phyloP scores from a whole-genome alignment of 1,139 yeast species.

The Arxiozyma bovina region DNA sequence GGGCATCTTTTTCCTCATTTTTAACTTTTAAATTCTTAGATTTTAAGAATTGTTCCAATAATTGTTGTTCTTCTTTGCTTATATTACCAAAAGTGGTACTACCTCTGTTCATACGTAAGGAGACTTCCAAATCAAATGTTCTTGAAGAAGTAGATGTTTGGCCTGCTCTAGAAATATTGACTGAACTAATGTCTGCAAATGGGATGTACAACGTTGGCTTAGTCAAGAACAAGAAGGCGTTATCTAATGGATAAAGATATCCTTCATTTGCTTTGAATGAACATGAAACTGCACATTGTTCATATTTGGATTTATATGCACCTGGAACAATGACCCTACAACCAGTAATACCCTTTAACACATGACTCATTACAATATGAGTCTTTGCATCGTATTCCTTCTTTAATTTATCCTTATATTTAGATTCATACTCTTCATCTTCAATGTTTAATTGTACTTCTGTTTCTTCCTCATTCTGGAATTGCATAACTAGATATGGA shows the following conservation, averaged over 20 bases:
- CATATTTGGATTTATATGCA: constrained; percentile 60
- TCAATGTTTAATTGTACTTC: constrained; percentile 82
- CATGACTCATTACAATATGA: constrained; percentile 79
- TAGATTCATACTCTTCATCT: constrained; percentile 69
- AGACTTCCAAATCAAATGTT: constrained; percentile 86
- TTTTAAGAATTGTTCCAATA: constrained; percentile 65
- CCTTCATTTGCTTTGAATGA: constrained; percentile 95
- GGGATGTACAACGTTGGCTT: constrained; percentile 93
- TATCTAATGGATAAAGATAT: constrained; percentile 79
- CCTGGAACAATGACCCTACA: constrained; percentile 83
- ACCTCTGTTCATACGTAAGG: constrained; percentile 54
- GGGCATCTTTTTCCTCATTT: constrained; percentile 85
- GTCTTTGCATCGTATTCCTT: constrained; percentile 75
- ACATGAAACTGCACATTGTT: constrained; percentile 81
- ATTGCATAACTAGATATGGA: constrained; percentile 85
- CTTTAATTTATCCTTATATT: constrained; percentile 70
- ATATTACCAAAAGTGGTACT: constrained; percentile 83
- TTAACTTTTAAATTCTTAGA: constrained; percentile 72
- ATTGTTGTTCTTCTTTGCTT: constrained; percentile 79
- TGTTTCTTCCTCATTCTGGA: constrained; percentile 80
- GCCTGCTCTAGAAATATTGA: constrained; percentile 85
- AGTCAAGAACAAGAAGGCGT: constrained; percentile 82
- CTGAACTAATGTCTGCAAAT: constrained; percentile 63
- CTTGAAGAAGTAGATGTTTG: constrained; percentile 71
- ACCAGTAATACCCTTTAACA: constrained; percentile 84